Percentiles rank a stretch among this genome's conserved stretches.
These are phyloP conservation scores for Eremothecium coryli DNA, from an alignment of 1,139 yeast species.

Conservation along the genomic window DNA sequence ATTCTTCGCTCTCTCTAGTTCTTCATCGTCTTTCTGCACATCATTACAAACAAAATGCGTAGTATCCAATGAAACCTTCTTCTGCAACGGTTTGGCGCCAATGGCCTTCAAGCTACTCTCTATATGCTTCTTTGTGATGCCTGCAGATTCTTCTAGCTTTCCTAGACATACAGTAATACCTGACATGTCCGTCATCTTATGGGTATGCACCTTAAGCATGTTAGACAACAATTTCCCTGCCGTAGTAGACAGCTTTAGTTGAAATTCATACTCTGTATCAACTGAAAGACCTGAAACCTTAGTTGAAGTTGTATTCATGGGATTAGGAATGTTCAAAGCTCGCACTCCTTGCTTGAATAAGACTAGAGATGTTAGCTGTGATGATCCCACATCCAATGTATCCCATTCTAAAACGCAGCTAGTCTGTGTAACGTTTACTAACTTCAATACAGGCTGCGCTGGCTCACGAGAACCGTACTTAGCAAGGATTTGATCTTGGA, in stretches of 20 bases:
- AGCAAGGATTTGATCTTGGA: slow-evolving; percentile 66
- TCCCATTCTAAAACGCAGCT: slow-evolving; percentile 96
- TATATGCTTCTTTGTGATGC: slow-evolving; percentile 52
- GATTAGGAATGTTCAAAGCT: slow-evolving; percentile 79
- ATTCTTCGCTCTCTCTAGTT: slow-evolving; percentile 61
- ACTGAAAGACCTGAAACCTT: slow-evolving; percentile 87
- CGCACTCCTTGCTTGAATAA: slow-evolving; percentile 63
- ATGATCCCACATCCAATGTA: slow-evolving; percentile 70
- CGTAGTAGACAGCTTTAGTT: slow-evolving; percentile 72
- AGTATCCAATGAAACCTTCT: slow-evolving; percentile 73
- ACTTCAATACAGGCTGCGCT: slow-evolving; percentile 55
- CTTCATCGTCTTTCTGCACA: slow-evolving; percentile 22
- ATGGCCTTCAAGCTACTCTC: slow-evolving; percentile 53
- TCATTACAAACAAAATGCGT: slow-evolving; percentile 81
- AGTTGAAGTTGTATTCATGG: slow-evolving; percentile 68
- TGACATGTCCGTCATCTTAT: slow-evolving; percentile 89
- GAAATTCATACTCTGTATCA: slow-evolving; percentile 74
- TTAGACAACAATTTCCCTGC: slow-evolving; percentile 79
- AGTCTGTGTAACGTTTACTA: slow-evolving; percentile 83
- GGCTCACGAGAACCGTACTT: slow-evolving; percentile 74
- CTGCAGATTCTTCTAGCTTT: slow-evolving; percentile 55
- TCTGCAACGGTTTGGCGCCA: slow-evolving; percentile 79
- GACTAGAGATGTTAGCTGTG: slow-evolving; percentile 66
- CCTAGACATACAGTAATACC: slow-evolving; percentile 93
- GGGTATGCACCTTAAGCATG: slow-evolving; percentile 63